Base-by-base conservation (phyloP, 768 basidiomycete genomes). In the Tylopilus intermedius region DNA sequence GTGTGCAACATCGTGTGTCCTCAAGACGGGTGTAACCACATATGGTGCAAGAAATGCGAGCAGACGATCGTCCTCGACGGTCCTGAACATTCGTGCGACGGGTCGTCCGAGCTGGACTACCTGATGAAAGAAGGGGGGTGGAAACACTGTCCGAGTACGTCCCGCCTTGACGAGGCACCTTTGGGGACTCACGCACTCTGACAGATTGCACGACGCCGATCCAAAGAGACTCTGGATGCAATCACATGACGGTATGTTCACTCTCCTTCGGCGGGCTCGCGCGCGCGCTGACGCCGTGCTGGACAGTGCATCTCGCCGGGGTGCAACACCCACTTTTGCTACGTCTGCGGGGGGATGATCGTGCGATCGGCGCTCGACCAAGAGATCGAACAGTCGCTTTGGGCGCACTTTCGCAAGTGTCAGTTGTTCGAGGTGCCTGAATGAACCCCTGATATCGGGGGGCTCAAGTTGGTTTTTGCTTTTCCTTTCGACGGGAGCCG, bases 41-140 rank as follows among this genome's bases (percentile, higher is more conserved):
- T 72, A 7, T 86, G 83, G 84, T 86, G 84, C 66, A 85, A 79
- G 66, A 65, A 66, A 27, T 86, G 84, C 65, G 76, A 75, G 27
- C 77, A 80, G 51, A 39, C 66, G 55, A 55, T 73, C 45, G 49
- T 55, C 6, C 21, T 66, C 10, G 67, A 63, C 15, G 74, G 71
- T 7, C 73, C 71, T 10, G 67, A 69, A 49, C 80, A 83, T 62
- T 79, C 79, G 0, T 86, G 84, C 62, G 82, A 83, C 51, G 81
- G 79, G 4, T 71, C 78, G 11, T 71, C 71, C 2, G 83, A 84
- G 58, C 71, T 84, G 8, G 72, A 76, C 4, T 66, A 75, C 47
- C 54, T 82, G 40, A 80, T 83, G 79, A 62, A 68, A 35, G 56
- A 70, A 58, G 66, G 72, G n/a, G 83, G 83, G 6, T 86, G 84